A percentile compares a stretch with the other conserved stretches of the same genome.
Conservation (phyloP, 2,329 filamentous ascomycete genomes). For the Myotisia sp. region DNA sequence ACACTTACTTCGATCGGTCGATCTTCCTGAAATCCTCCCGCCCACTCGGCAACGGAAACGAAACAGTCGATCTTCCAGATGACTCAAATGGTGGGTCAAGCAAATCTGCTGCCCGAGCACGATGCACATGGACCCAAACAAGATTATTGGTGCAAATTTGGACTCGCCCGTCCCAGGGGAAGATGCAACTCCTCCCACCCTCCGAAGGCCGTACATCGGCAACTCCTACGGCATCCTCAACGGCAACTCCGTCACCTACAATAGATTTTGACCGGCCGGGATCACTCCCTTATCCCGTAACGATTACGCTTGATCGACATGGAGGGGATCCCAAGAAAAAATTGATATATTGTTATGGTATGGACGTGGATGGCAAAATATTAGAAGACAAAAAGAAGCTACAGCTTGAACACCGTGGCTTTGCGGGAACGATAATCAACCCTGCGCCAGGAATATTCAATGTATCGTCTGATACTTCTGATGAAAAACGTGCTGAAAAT, state of each 20-base stretch:
- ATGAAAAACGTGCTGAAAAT: constrained; percentile 13
- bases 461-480: constrained; percentile 6
- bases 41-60: constrained; percentile 32
- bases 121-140: constrained; percentile 48
- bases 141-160: constrained; percentile 49
- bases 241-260: constrained; percentile 21
- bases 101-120: constrained; percentile 31
- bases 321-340: constrained; percentile 41
- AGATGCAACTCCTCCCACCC: constrained; percentile 16
- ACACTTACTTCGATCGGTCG: constrained; percentile 76
- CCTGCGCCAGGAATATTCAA: constrained; percentile 34
- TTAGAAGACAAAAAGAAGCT: constrained; percentile 32
- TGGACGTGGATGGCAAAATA: constrained; percentile 34
- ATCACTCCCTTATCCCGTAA: constrained; percentile 48
- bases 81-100: constrained; percentile 38
- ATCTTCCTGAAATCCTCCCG: constrained; percentile 59
- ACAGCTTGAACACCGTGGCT: constrained; percentile 38
- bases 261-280: constrained; percentile 39
- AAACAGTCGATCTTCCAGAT: constrained; percentile 27
- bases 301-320: constrained; percentile 46
- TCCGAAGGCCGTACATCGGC: constrained; percentile 6
- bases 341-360: constrained; percentile 46
- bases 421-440: constrained; percentile 40
- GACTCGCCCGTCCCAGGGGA: constrained; percentile 32
- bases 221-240: constrained; percentile 8